Conservation (phyloP, 306 rosid genomes). For the Medicago ruthenica region DNA sequence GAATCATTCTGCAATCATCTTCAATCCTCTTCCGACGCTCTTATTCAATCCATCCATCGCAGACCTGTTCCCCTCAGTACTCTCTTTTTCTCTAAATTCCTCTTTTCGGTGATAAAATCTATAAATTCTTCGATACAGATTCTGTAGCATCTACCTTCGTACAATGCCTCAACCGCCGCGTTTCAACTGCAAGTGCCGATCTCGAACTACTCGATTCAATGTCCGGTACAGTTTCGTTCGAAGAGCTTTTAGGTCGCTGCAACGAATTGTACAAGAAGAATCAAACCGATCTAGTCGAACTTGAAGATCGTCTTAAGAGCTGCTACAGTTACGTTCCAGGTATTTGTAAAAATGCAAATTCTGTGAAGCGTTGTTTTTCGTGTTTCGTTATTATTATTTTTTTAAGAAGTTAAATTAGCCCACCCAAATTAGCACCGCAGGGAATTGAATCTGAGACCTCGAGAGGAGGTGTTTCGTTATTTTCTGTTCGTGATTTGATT, state of each 20-base stretch:
- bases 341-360: conserved; percentile 17
- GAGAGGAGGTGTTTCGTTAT: too few relatives aligned
- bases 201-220: conserved; percentile 78
- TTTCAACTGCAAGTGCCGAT: conserved; percentile 59
- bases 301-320: conserved; percentile 59
- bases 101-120: neutral
- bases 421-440: too few relatives aligned
- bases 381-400: too few relatives aligned
- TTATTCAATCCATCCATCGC: conserved; percentile 76
- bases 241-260: conserved; percentile 92
- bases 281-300: conserved; percentile 51
- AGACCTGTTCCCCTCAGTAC: conserved; percentile 89
- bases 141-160: conserved; percentile 86
- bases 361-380: neutral
- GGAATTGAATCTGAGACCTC: too few relatives aligned
- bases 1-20: conserved; percentile 81
- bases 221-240: conserved; percentile 85
- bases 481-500: conserved; percentile 16
- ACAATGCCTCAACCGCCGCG: conserved; percentile 77
- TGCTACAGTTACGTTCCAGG: conserved; percentile 62
- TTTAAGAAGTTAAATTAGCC: too few relatives aligned
- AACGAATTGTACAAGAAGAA: conserved; percentile 79
- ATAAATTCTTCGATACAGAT: conserved; percentile 44
- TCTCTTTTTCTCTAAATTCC: neutral
- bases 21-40: conserved; percentile 71